Base-by-base conservation (phyloP, 352 stramenopile species). In the Pythium utonaiense region DNA sequence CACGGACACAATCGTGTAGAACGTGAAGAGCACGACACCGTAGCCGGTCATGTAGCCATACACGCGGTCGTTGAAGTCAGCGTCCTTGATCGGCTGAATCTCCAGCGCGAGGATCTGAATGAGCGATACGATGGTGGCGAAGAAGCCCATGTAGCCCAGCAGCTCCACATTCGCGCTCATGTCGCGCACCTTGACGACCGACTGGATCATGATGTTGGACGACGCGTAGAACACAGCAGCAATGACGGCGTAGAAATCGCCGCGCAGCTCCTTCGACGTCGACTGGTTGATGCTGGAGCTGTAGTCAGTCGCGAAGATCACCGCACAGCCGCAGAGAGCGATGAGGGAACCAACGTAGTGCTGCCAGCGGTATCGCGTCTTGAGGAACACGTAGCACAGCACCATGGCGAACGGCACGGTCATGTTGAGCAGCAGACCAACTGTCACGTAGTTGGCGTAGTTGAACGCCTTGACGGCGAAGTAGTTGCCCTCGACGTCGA, bases 141-240 rank as follows among this genome's bases (percentile, higher is more conserved):
- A 84, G 44, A 83, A 59, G 22, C 80, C 80, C 14, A 89, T 36
- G 42, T 77, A 83, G 24, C 73, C 75, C 19, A 89, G 63, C 25
- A 74, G 47, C 27, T 89, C 80, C 41, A 89, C 67, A 60, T 86
- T 86, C 16, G 80, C 69, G 61, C 77, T 53, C 12, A 87, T 64
- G 59, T 76, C 70, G 55, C 77, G 75, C 33, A 72, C 66, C 66
- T 84, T 86, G 66, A 87, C 77, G 33, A 85, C 75, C 13, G 71
- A 81, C 60, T 89, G 75, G 70, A 86, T 81, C 75, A 89, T 86
- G 28, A 89, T 74, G 60, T 87, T 87, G 40, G 80, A 86, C 57
- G 77, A 76, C 6, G 76, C 77, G 57, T 86, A 87, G 66, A 87
- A 80, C 14, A 64, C 69, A 1, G 80, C 75, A 34, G 80, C 80